phyloP scores from a whole-genome alignment of 2,329 filamentous ascomycete species.

The Colletotrichum sp. region DNA sequence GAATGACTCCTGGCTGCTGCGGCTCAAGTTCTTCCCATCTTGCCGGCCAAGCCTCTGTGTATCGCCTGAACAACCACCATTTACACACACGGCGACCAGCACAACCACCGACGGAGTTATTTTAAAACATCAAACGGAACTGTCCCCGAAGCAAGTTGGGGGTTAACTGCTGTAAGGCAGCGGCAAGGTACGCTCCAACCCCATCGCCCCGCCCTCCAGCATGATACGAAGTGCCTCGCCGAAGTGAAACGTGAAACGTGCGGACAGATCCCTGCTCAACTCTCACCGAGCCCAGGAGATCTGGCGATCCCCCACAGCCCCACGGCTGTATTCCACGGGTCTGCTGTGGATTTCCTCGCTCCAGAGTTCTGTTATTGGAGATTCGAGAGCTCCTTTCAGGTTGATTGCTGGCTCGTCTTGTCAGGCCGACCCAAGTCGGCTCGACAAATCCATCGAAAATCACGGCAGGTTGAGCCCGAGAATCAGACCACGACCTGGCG shows the following conservation, averaged over 20 bases:
- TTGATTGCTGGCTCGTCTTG: not conserved
- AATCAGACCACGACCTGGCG: not conserved
- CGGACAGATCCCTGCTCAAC: slow-evolving; percentile 18
- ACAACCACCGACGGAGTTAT: not conserved
- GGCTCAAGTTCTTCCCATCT: not conserved
- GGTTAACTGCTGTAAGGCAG: not conserved
- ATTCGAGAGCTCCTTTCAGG: not conserved
- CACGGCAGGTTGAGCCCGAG: not conserved
- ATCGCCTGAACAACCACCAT: not conserved
- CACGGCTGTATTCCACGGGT: not conserved
- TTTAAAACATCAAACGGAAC: slow-evolving; percentile 7
- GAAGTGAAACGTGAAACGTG: slow-evolving; percentile 22
- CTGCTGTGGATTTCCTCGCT: not conserved
- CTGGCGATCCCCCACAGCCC: slow-evolving; percentile 4
- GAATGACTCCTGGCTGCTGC: not conserved
- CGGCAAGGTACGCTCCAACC: not conserved
- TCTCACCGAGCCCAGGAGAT: not conserved
- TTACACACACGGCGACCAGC: not conserved
- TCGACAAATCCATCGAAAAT: not conserved
- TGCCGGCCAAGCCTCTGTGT: not conserved
- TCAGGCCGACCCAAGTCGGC: not conserved
- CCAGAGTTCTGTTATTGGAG: not conserved
- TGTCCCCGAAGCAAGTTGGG: not conserved
- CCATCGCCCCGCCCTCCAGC: not conserved
- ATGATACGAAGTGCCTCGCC: slow-evolving; percentile 17